Base-by-base conservation (phyloP, 2,329 filamentous ascomycete species). In the Botrytis fabae region DNA sequence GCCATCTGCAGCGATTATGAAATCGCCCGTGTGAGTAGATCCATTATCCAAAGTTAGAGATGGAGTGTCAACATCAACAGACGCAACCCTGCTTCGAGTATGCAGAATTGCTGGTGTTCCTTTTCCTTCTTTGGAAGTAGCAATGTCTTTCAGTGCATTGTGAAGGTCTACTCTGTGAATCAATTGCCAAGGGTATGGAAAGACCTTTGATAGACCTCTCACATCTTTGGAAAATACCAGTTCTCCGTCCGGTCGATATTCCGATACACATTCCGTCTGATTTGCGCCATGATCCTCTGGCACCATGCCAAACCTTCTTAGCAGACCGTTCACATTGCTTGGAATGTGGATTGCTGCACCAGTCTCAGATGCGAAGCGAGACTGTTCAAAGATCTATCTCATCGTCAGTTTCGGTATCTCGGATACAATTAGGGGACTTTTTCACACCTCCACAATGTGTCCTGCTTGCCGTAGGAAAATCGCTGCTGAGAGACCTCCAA, bases 291-390 rank as follows among this genome's bases (percentile, higher is more conserved):
- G 81, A 0, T 79, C 78, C 71, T 83, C 82, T 0, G 83, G 81
- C 65, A 81, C 80, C 3, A 87, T 76, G 0, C 85, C 85, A 61
- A 86, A 79, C 51, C 83, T 80, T 12, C 81, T 80, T 10, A 92
- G 81, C 2, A 91, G 80, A 0, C 87, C 87, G 78, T 90, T 89
- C 9, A 85, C 83, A 76, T 92, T 92, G 0, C 89, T 88, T 0
- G 87, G 85, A 9, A 91, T 78, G 76, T 91, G 88, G n/a, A 91
- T 84, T 0, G 89, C 89, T 5, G 89, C 89, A 1, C 89, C 89
- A 0, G 84, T 81, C 79, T 91, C 89, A 70, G 83, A 85, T 35
- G 85, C 85, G 28, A 90, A 85, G 2, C 82, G 82, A 0, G 88
- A 89, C 76, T 88, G 85, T 76, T 91, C 89, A 66, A 84, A 87